Base-by-base conservation (phyloP, 768 basidiomycete species). In the Mycena kentingensis region DNA sequence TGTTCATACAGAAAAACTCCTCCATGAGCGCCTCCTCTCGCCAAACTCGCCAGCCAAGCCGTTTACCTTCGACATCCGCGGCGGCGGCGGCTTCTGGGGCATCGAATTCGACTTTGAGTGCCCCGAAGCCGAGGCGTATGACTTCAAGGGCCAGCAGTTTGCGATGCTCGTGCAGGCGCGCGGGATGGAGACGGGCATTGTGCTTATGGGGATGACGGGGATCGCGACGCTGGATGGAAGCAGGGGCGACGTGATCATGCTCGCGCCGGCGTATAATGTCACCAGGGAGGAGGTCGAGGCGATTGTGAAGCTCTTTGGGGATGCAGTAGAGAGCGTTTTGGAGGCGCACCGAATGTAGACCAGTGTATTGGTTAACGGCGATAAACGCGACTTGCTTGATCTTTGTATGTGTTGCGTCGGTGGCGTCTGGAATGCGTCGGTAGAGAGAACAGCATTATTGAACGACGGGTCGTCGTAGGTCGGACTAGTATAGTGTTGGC, bases 21-120 rank as follows among this genome's bases (percentile, higher is more conserved):
- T 93, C 28, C 64, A 71, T 35, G 71, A 77, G 54, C 77, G 81
- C 24, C 72, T 93, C 28, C 71, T 72, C 46, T 73, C 77, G 0
- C 79, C 82, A 7, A 81, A 78, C 59, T 72, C 81, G n/a, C 62
- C 73, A 37, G 80, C 85, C 29, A 79, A 81, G 24, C 86, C 85
- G 1, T 87, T 79, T 65, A 78, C 81, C 4, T 90, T 86, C 62
- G 90, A 93, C 65, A 81, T 93, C 53, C 85, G 93, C 25, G 93
- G 93, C 10, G 82, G 83, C 18, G 93, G 93, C 28, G 79, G 84
- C 25, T 91, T 93, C 72, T 93, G 88, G 87, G 87, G 76, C 21
- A 71, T 94, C 48, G 92, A 94, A 65, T 93, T 91, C 56, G 88
- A 92, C 60, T 83, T 88, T 56, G 74, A 75, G 4, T 66, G 64